phyloP scores from a whole-genome alignment of 2,329 filamentous ascomycete species.

The Fusarium brevicatenulatum region DNA sequence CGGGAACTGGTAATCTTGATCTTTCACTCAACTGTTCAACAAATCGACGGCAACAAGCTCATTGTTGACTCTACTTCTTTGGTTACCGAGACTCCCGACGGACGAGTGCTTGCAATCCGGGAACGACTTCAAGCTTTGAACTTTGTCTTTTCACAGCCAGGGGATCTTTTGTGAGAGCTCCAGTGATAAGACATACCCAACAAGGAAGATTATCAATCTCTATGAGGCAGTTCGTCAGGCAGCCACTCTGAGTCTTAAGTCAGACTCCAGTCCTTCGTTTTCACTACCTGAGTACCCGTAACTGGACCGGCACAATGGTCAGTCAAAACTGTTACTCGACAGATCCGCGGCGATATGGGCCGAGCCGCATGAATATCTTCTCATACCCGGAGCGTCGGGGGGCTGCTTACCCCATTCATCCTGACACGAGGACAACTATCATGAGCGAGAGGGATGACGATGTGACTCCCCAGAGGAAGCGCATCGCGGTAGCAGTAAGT shows the following conservation, averaged over 20 bases:
- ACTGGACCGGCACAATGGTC: constrained; percentile 29
- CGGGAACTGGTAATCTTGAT: not conserved
- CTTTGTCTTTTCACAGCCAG: constrained; percentile 3
- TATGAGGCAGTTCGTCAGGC: constrained; percentile 18
- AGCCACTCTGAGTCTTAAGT: not conserved
- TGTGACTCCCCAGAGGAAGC: constrained; percentile 61
- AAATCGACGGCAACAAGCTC: not conserved
- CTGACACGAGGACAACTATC: constrained; percentile 27
- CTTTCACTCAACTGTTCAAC: constrained; percentile 4
- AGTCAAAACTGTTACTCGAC: constrained; percentile 33
- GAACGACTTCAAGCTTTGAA: constrained; percentile 3
- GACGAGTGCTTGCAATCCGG: constrained; percentile 33
- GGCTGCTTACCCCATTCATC: constrained; percentile 28
- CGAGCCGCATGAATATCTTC: constrained; percentile 26
- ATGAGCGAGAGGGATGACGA: constrained; percentile 52
- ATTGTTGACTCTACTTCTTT: constrained; percentile 2
- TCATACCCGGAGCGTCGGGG: constrained; percentile 38
- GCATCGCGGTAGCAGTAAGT: constrained; percentile 69
- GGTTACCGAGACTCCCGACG: constrained; percentile 15
- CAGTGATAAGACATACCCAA: not conserved
- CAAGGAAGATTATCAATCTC: constrained; percentile 5
- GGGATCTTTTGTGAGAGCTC: not conserved
- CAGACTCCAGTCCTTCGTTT: constrained; percentile 9
- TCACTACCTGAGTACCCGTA: not conserved
- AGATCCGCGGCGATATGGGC: constrained; percentile 32